Evolutionary conservation across 1,284 basidiomycete species (phyloP).

Genomic region (Tilletia setariae): DNA sequence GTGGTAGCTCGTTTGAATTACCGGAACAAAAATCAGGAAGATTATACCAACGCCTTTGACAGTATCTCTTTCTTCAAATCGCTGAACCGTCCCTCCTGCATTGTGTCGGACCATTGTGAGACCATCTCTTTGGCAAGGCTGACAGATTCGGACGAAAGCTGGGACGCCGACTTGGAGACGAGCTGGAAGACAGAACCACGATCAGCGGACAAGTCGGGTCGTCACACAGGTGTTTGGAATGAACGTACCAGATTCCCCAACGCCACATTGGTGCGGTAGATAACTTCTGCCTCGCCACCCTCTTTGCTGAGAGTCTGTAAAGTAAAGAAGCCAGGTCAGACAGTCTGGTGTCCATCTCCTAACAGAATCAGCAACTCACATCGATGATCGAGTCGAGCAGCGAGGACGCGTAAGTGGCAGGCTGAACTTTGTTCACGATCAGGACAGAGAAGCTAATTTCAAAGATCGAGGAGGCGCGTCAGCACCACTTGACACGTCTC

Average conservation of each 20-base stretch:
- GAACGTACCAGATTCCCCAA: constrained; percentile 74
- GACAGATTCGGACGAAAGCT: background rate
- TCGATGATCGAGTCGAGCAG: constrained; percentile 37
- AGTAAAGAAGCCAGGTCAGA: background rate
- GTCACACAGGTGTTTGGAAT: background rate
- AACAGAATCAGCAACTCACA: constrained; percentile 20
- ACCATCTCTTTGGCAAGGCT: constrained; percentile 14
- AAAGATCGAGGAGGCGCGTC: background rate
- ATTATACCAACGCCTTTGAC: constrained; percentile 2
- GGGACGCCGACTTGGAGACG: constrained; percentile 12
- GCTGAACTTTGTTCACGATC: background rate
- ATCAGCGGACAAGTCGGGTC: background rate
- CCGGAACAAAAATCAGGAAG: background rate
- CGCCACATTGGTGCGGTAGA: constrained; percentile 78
- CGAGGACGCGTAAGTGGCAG: constrained; percentile 23
- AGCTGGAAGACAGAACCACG: background rate
- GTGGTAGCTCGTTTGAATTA: background rate
- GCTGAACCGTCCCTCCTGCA: constrained; percentile 15
- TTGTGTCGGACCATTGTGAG: constrained; percentile 6
- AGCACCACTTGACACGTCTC: background rate
- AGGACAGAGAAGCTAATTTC: constrained; percentile 16
- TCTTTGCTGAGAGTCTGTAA: constrained; percentile 51
- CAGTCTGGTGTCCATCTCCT: background rate
- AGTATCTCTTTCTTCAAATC: constrained; percentile 13
- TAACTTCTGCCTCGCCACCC: constrained; percentile 72